Evolutionary conservation across 2,329 filamentous ascomycete species (phyloP), one percentile per base, ranked within the genome.

Genomic region (Coniochaeta sp.): DNA sequence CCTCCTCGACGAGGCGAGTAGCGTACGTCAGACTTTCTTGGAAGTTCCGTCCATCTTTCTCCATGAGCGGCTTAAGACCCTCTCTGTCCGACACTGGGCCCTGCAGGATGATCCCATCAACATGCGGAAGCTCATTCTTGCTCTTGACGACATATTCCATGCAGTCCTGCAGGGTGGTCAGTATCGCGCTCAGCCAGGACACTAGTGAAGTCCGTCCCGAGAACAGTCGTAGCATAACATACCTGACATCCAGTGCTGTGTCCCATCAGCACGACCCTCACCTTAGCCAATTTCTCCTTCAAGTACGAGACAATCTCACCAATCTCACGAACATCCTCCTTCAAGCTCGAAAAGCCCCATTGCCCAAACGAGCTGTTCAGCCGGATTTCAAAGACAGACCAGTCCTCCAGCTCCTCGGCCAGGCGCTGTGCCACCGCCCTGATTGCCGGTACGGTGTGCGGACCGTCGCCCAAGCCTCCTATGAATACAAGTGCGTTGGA

Each of bases 81-180:
- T 96, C 88, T 33, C 91, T 81, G 71, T 96, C 91, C 1, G 86
- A 90, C 3, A 93, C 87, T 0, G 90, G 87, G 0, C 88, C 91
- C 71, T 96, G 92, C 59, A 96, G 75, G 52, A 96, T 88, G 57
- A 86, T 87, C 38, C 89, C 92, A 62, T 95, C 85, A 1, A 96
- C 75, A 0, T 84, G 81, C 14, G 82, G 74, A 44, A 74, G 72
- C 6, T 68, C 67, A 38, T 77, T 67, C 63, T 76, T 76, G 57
- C 70, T 69, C 26, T 76, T 76, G 59, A 77, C 71, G 22, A 75
- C 75, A 60, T 85, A 86, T 64, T 81, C 80, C 71, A 85, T 80
- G 62, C 79, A 83, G 66, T 85, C 83, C 81, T 85, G 44, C 17
- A n/a, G n/a, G n/a, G n/a, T n/a, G n/a, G n/a, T n/a, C n/a, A n/a